Percentiles rank a stretch among this genome's conserved stretches.
Evolutionary conservation across 768 basidiomycete genomes (phyloP).

Genomic region (Polyporus arcularius): DNA sequence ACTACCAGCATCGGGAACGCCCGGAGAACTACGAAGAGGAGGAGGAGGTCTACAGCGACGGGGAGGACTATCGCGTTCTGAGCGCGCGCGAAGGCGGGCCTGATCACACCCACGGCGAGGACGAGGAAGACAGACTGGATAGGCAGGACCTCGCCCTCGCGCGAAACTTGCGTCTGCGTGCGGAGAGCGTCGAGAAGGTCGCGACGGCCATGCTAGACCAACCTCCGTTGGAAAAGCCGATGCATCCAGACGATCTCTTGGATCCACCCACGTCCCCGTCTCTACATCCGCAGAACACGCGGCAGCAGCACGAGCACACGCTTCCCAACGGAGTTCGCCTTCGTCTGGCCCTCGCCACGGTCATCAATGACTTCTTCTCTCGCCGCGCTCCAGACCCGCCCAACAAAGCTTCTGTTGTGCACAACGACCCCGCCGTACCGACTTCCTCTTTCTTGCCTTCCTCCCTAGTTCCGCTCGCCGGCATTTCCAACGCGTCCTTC

Average conservation of each 20-base stretch:
- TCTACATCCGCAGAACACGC: conserved; percentile 35
- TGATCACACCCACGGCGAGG: conserved; percentile 50
- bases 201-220: conserved; percentile 80
- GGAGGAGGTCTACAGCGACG: conserved; percentile 64
- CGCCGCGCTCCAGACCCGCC: conserved; percentile 55
- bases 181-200: conserved; percentile 83
- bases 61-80: conserved; percentile 50
- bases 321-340: conserved; percentile 83
- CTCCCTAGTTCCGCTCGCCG: conserved; percentile 30
- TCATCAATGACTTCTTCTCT: conserved; percentile 82
- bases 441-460: conserved; percentile 31
- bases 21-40: conserved; percentile 81
- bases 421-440: conserved; percentile 27
- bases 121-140: conserved; percentile 58
- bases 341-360: conserved; percentile 70
- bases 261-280: conserved; percentile 56
- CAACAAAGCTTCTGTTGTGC: conserved; percentile 9
- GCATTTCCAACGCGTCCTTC: conserved; percentile 13
- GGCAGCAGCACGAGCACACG: conserved; percentile 51
- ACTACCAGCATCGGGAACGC: conserved; percentile 63
- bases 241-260: conserved; percentile 53
- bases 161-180: conserved; percentile 63
- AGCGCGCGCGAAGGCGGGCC: conserved; percentile 55
- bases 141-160: conserved; percentile 66
- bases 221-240: conserved; percentile 63